Conservation (phyloP, 2,329 filamentous ascomycete species). For the Dactylonectria estremocensis region DNA sequence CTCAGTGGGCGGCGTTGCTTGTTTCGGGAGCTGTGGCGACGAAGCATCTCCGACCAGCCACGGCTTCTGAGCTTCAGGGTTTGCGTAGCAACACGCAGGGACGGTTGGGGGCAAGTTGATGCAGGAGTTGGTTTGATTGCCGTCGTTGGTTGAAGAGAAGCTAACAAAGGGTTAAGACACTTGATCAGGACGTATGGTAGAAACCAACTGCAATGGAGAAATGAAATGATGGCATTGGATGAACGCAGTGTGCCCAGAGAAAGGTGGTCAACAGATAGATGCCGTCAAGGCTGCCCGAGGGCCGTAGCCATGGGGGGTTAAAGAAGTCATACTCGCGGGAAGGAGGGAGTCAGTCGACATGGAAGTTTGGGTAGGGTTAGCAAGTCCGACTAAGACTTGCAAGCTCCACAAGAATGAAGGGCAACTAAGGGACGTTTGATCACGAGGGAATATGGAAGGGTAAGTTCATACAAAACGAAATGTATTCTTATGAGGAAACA, state of each 20-base stretch:
- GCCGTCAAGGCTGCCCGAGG: too few relatives aligned
- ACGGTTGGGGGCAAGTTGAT: slow-evolving; percentile 1
- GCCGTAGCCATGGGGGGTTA: background rate
- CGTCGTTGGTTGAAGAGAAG: background rate
- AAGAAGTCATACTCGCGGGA: background rate
- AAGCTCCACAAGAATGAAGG: background rate
- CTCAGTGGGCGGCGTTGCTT: slow-evolving; percentile 59
- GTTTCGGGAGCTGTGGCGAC: slow-evolving; percentile 63
- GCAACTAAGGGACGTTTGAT: background rate
- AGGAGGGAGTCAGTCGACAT: background rate
- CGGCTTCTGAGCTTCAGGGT: background rate
- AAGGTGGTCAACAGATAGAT: background rate
- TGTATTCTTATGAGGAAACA: slow-evolving; percentile 29
- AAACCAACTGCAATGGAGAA: slow-evolving; percentile 14
- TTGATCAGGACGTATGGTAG: slow-evolving; percentile 8
- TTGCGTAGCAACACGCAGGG: background rate
- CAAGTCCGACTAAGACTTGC: background rate
- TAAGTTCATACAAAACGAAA: slow-evolving; percentile 20
- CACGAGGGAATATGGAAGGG: background rate
- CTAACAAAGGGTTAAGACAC: slow-evolving; percentile 14
- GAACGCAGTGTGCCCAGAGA: slow-evolving; percentile 8
- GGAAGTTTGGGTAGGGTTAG: background rate
- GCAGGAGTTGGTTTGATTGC: background rate
- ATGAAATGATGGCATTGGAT: slow-evolving; percentile 30
- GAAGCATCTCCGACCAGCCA: slow-evolving; percentile 60